Conservation (phyloP, 2,329 filamentous ascomycete genomes). For the Fusarium abutilonis region DNA sequence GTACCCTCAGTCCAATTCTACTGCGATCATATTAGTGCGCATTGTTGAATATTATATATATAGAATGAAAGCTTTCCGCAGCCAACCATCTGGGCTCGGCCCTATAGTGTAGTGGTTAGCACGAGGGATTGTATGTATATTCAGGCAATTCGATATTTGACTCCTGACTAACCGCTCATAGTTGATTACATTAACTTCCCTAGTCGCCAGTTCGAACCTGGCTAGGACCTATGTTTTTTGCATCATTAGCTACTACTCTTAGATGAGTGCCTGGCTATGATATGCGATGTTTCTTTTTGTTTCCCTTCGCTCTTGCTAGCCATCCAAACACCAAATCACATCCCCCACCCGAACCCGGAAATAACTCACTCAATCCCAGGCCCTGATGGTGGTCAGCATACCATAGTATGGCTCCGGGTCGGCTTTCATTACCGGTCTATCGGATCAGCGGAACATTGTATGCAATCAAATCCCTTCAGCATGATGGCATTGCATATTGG, state of each 20-base stretch:
- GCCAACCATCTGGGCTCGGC: neutral
- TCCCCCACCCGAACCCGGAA: too few relatives aligned
- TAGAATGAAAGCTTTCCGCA: too few relatives aligned
- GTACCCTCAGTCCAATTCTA: too few relatives aligned
- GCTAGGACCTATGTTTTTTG: neutral
- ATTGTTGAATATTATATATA: too few relatives aligned
- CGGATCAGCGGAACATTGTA: conserved; percentile 1
- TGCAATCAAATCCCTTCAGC: neutral
- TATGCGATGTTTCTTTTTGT: neutral
- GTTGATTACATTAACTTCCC: neutral
- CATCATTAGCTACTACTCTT: too few relatives aligned
- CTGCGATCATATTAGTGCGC: too few relatives aligned
- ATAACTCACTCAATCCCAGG: too few relatives aligned
- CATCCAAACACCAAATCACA: neutral
- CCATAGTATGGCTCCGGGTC: conserved; percentile 7
- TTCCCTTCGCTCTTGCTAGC: neutral
- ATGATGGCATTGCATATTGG: neutral
- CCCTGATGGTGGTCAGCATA: neutral
- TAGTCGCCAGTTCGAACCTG: neutral
- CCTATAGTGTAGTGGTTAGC: neutral
- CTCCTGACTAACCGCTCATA: neutral
- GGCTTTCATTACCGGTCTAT: conserved; percentile 10
- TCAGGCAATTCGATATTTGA: neutral
- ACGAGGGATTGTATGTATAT: neutral
- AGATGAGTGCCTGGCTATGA: too few relatives aligned